Conservation (phyloP, 257 asterid species). For the Forsythia suspensa region DNA sequence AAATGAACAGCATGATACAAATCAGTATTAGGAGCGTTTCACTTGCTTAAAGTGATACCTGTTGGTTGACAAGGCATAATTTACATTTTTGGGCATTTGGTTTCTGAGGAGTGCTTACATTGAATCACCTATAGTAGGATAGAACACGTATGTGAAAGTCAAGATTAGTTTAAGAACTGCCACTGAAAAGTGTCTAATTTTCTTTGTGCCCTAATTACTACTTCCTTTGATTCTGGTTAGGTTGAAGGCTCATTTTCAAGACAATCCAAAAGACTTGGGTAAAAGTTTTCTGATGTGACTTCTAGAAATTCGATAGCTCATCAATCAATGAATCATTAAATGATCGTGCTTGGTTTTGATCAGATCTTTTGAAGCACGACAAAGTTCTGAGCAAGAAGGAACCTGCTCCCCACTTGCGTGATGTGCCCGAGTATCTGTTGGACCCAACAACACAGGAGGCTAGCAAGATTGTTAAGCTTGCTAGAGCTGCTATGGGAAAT, state of each 20-base stretch:
- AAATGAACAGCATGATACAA: neutral
- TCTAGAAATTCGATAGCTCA: neutral
- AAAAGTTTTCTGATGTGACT: slow-evolving; percentile 17
- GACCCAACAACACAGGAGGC: slow-evolving; percentile 96
- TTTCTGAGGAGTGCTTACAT: neutral
- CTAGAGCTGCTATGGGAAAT: slow-evolving; percentile 95
- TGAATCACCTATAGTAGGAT: neutral
- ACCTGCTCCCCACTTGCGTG: slow-evolving; percentile 76
- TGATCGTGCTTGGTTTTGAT: slow-evolving; percentile 24
- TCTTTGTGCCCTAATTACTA: slow-evolving; percentile 10
- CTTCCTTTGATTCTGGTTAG: slow-evolving; percentile 37
- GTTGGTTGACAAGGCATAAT: neutral
- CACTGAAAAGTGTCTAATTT: neutral
- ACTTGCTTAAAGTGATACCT: neutral
- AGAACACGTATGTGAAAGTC: neutral
- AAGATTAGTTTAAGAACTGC: neutral
- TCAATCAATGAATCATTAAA: neutral
- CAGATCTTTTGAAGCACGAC: slow-evolving; percentile 92
- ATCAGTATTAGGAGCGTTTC: neutral
- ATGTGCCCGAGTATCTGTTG: slow-evolving; percentile 84
- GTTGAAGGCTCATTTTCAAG: slow-evolving; percentile 94
- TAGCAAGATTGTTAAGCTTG: slow-evolving; percentile 86
- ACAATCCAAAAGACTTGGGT: slow-evolving; percentile 91
- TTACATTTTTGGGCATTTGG: neutral
- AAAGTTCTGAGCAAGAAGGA: slow-evolving; percentile 76